Conservation (phyloP, 345 rosid genomes). For the Fremontodendron californicum region DNA sequence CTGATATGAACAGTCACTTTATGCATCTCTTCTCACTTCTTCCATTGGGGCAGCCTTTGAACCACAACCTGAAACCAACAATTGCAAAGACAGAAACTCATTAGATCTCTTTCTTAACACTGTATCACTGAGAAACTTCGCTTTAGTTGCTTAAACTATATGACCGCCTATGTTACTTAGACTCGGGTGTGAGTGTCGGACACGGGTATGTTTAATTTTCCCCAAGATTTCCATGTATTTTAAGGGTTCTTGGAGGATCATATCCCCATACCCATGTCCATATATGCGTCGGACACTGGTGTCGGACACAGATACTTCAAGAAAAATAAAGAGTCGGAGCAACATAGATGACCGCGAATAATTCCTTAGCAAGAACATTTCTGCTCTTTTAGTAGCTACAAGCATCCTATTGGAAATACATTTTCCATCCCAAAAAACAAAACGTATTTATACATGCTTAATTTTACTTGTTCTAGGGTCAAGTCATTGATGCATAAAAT, state of each 20-base stretch:
- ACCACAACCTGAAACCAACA: conserved; percentile 58
- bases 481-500: neutral
- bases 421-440: neutral
- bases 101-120: conserved; percentile 1
- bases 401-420: neutral
- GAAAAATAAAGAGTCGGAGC: too few species aligned
- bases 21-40: conserved; percentile 41
- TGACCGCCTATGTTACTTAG: too few species aligned
- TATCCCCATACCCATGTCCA: too few species aligned
- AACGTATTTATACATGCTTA: too few species aligned
- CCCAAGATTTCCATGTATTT: too few species aligned
- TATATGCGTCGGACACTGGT: too few species aligned
- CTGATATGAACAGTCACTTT: neutral
- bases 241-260: too few species aligned
- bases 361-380: neutral
- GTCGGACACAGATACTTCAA: too few species aligned
- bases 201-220: too few species aligned
- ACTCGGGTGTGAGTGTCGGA: too few species aligned
- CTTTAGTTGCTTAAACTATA: neutral
- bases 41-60: conserved; percentile 87
- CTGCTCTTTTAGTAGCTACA: neutral
- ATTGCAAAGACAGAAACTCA: neutral
- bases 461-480: neutral
- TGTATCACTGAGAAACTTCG: neutral
- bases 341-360: too few species aligned